These are phyloP conservation scores for Nyssa sinensis DNA, from an alignment of 148 eudicot species.

Conservation along the genomic window DNA sequence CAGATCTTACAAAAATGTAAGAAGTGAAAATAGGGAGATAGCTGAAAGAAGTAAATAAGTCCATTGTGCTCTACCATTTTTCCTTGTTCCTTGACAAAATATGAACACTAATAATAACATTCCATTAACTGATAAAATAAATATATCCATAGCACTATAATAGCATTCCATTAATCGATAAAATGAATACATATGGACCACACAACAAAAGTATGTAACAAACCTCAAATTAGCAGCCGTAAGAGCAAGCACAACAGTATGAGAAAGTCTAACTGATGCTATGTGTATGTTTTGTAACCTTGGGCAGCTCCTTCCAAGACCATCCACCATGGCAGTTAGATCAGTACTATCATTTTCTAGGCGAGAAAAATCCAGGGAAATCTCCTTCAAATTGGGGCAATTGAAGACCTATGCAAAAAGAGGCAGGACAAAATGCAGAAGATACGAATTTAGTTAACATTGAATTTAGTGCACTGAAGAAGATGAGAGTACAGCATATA, in stretches of 20 bases:
- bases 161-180: background rate
- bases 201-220: slow-evolving; percentile 9
- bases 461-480: background rate
- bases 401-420: slow-evolving; percentile 66
- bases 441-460: background rate
- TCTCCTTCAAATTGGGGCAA: slow-evolving; percentile 81
- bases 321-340: slow-evolving; percentile 59
- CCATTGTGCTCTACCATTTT: background rate
- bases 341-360: slow-evolving; percentile 78
- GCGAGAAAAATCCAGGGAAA: slow-evolving; percentile 71
- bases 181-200: background rate
- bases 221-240: slow-evolving; percentile 81
- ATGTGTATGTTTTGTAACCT: slow-evolving; percentile 80
- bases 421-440: slow-evolving; percentile 2
- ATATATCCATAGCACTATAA: too few species aligned
- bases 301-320: slow-evolving; percentile 76
- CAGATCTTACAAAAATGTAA: slow-evolving; percentile 1
- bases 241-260: slow-evolving; percentile 81
- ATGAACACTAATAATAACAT: background rate
- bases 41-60: background rate
- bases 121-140: background rate
- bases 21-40: background rate
- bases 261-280: slow-evolving; percentile 69
- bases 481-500: background rate
- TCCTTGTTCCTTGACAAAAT: background rate